Evolutionary conservation across 441 rosid genomes (phyloP), one percentile per base, ranked within the genome.

Genomic region (Mallotus repandus): DNA sequence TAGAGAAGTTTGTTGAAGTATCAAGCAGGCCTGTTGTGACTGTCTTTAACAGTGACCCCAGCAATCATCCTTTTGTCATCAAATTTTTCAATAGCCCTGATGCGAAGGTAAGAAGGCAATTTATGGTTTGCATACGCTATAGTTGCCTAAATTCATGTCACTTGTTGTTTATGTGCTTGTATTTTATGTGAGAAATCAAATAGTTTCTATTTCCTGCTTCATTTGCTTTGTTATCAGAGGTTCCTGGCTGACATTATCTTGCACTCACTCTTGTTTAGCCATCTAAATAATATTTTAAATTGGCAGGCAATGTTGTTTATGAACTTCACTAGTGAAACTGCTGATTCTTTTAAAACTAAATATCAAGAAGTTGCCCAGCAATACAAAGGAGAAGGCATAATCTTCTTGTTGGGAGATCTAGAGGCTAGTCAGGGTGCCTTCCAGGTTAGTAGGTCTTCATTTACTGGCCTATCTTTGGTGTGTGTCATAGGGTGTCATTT

Each of bases 391-490:
- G 77, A 87, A 68, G 93, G 82, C 73, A 69, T 90, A 66, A 38
- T 82, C 73, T 96, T 96, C 83, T 83, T 96, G 84, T 21, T 91
- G 79, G 99, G 98, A 82, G 97, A 96, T 78, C 65, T 86, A 32
- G 97, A 93, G 66, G 86, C 84, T 71, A 84, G 96, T 88, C 86
- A 93, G 86, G 90, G 85, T 76, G 98, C 96, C 56, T 82, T 96
- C 67, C 92, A 93, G 96, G 99, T 96, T 63, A 13, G 88, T 78
- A 14, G 72, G 50, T 74, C 46, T 11, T 50, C 32, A 7, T 72
- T 52, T 76, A 35, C 64, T 45, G 22, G 41, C 74, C 15, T 75
- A 53, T 62, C 70, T 57, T 48, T 76, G 19, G 63, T 41, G 64
- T 52, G 13, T 5, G 10, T 48, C 54, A 22, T 22, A 57, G 5